Conservation (phyloP, 2,329 filamentous ascomycete species). For the Fusarium nodosum region DNA sequence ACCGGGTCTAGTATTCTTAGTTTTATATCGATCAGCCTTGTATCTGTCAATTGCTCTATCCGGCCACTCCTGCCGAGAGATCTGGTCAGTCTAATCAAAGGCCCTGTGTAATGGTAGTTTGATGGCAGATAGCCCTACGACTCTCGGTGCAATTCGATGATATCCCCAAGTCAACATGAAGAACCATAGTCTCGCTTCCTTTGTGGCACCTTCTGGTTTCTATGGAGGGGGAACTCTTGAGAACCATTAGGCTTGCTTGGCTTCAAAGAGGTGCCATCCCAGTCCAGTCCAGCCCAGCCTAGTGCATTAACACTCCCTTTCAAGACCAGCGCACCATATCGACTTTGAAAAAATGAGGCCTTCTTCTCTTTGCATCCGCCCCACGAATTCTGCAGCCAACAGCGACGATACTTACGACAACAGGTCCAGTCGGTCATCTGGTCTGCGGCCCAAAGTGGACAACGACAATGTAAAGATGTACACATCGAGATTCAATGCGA, state of each 20-base stretch:
- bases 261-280: constrained; percentile 11
- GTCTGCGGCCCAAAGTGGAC: constrained; percentile 8
- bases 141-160: background rate
- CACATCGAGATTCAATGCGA: constrained; percentile 30
- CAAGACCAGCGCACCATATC: constrained; percentile 17
- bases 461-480: constrained; percentile 15
- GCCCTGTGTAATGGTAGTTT: constrained; percentile 11
- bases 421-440: constrained; percentile 3
- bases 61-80: background rate
- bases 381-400: constrained; percentile 29
- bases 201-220: too few species aligned
- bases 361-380: constrained; percentile 25
- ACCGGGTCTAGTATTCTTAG: constrained; percentile 29
- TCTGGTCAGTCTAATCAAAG: constrained; percentile 6
- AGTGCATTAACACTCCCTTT: constrained; percentile 30
- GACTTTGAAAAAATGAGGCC: constrained; percentile 16
- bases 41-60: constrained; percentile 10
- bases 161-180: background rate
- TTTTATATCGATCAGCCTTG: constrained; percentile 26
- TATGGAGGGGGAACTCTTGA: background rate
- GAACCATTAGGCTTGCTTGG: constrained; percentile 4
- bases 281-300: background rate
- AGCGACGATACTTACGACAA: constrained; percentile 1
- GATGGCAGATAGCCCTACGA: background rate
- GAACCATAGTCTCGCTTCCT: background rate